Evolutionary conservation across 768 basidiomycete genomes (phyloP), one percentile per base, ranked within the genome.

Genomic region (Dioszegia crocea): DNA sequence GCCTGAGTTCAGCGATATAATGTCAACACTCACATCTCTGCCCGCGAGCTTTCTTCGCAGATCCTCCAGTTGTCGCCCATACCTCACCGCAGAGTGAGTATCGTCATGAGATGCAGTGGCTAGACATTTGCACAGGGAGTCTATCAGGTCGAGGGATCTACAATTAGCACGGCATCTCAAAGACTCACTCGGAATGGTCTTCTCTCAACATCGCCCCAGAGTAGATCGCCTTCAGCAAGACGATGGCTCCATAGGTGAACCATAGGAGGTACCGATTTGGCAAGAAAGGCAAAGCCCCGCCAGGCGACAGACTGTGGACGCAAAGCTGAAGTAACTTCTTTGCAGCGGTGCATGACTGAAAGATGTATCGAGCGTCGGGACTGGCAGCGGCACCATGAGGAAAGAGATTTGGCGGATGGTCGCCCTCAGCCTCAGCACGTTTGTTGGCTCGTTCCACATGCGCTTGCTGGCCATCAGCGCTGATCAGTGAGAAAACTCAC

Each of bases 211-310:
- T 73, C 1, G 74, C 74, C 3, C 74, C 74, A 11, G 71, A 73
- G 41, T 75, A 75, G 0, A 75, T 54, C 16, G 62, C 65, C 59
- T 71, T 75, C 33, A 75, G 60, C 1, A 75, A 54, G 12, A 75
- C 63, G 5, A 75, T 68, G 2, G 74, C 71, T 4, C 62, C 74
- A 47, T 73, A 75, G 12, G 68, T 69, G 61, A 70, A 73, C 74
- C 74, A 75, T 2, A 75, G 57, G 12, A 75, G 51, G 51, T 63
- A 71, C 33, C 74, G 53, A 21, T 64, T 71, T 0, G 74, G 74
- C 3, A 75, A 50, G 46, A 61, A 75, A 1, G 66, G 66, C 26
- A 75, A 30, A 4, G 64, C 64, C n/a, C 69, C 74, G n/a, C 67
- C 66, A 0, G 74, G 74, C 47, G 60, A 58, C 17, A 75, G 50